These are phyloP conservation scores for Silene noctiflora DNA, from an alignment of 179 eudicot genomes.

Conservation along the genomic window DNA sequence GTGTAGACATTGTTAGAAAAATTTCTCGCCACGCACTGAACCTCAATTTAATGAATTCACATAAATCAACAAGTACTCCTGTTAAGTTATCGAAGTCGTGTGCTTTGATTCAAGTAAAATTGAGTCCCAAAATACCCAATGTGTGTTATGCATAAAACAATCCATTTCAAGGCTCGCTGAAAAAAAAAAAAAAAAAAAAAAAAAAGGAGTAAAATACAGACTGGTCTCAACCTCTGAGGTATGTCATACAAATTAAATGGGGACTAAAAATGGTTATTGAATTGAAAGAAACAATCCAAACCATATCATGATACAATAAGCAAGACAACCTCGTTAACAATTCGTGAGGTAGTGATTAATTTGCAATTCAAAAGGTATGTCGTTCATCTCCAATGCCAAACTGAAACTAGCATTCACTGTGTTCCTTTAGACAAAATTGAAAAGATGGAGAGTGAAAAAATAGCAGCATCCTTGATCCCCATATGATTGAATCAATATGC, in stretches of 20 bases:
- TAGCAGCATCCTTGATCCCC: constrained; percentile 22
- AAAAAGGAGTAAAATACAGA: background rate
- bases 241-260: constrained; percentile 2
- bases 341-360: constrained; percentile 10
- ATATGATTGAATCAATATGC: constrained; percentile 5
- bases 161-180: background rate
- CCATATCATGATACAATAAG: constrained; percentile 10
- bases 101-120: too few relatives aligned
- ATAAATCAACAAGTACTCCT: too few relatives aligned
- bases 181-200: background rate
- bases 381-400: constrained; percentile 10
- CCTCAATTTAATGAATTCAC: too few relatives aligned
- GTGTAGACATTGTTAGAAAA: too few relatives aligned
- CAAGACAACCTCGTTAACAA: constrained; percentile 10
- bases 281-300: constrained; percentile 3
- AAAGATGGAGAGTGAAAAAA: constrained; percentile 19
- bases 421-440: constrained; percentile 21
- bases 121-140: too few relatives aligned
- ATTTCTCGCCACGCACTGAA: too few relatives aligned
- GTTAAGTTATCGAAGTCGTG: too few relatives aligned
- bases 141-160: background rate
- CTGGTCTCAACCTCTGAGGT: constrained; percentile 4
- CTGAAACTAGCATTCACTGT: constrained; percentile 18
- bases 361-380: constrained; percentile 14
- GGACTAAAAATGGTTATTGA: background rate